Conservation (phyloP, 2,329 filamentous ascomycete genomes). For the Colletotrichum eleusines region DNA sequence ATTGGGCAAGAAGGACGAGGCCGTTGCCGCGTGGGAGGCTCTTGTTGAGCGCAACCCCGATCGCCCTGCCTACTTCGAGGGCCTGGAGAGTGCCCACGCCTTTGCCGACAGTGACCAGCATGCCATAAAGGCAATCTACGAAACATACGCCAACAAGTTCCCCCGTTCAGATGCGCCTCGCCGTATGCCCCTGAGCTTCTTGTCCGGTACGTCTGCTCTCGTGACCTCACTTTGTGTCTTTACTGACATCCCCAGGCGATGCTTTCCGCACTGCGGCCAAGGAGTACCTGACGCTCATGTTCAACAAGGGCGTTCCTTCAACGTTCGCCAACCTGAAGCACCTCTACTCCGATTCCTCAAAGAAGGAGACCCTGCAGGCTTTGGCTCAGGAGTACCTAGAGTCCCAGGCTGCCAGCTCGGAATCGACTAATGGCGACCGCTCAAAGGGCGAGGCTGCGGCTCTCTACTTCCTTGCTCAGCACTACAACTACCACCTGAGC, state of each 20-base stretch:
- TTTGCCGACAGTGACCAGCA: constrained; percentile 65
- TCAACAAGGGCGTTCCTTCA: constrained; percentile 93
- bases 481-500: constrained; percentile 93
- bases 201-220: constrained; percentile 68
- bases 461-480: constrained; percentile 94
- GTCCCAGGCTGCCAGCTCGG: constrained; percentile 63
- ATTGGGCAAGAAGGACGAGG: constrained; percentile 82
- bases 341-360: constrained; percentile 82
- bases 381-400: constrained; percentile 84
- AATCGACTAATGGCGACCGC: constrained; percentile 57
- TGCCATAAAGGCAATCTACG: constrained; percentile 77
- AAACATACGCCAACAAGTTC: constrained; percentile 82
- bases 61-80: constrained; percentile 86
- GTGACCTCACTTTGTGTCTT: not conserved
- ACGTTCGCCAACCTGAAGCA: constrained; percentile 98
- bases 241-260: constrained; percentile 66
- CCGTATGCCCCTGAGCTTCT: constrained; percentile 89
- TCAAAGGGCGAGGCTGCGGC: constrained; percentile 80
- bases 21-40: constrained; percentile 82
- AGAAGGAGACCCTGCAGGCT: constrained; percentile 80
- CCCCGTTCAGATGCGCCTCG: constrained; percentile 87
- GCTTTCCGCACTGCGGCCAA: constrained; percentile 84
- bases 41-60: constrained; percentile 91
- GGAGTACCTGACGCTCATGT: constrained; percentile 83
- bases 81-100: constrained; percentile 66